Conservation (phyloP, 2,329 filamentous ascomycete species). For the Fusarium anguioides region DNA sequence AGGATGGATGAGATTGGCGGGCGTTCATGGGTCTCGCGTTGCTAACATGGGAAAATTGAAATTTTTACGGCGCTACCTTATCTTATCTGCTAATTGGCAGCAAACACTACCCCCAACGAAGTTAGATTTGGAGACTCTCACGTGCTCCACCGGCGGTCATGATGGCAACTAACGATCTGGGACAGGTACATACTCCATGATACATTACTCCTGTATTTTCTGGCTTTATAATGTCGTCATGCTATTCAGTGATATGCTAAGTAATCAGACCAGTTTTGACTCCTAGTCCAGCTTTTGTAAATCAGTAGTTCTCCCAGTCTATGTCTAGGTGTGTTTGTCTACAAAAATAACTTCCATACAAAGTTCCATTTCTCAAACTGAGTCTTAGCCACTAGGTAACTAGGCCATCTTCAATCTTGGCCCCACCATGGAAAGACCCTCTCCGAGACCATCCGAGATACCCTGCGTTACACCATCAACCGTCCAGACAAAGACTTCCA, state of each 20-base stretch:
- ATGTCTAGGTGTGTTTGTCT: slow-evolving; percentile 21
- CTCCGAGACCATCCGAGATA: slow-evolving; percentile 70
- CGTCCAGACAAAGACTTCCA: slow-evolving; percentile 69
- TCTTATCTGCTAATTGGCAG: slow-evolving; percentile 19
- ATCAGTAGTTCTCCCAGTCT: neutral
- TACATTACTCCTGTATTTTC: slow-evolving; percentile 2
- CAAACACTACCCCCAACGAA: neutral
- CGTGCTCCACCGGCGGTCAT: slow-evolving; percentile 12
- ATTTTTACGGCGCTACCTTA: slow-evolving; percentile 24
- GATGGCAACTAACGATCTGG: too few relatives aligned
- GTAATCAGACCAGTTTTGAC: neutral
- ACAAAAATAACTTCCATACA: neutral
- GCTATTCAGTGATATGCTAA: neutral
- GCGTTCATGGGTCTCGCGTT: slow-evolving; percentile 32
- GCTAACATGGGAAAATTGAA: slow-evolving; percentile 11
- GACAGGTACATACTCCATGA: too few relatives aligned
- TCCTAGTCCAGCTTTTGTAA: neutral
- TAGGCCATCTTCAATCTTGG: slow-evolving; percentile 21
- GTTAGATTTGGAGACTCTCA: slow-evolving; percentile 12
- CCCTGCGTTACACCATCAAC: slow-evolving; percentile 73
- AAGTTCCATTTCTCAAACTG: neutral
- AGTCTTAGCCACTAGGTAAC: neutral
- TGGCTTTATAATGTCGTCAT: neutral
- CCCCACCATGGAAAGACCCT: slow-evolving; percentile 47
- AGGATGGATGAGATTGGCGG: slow-evolving; percentile 23